A percentile compares a stretch with the other conserved stretches of the same genome.
Conservation (phyloP, 2,329 filamentous ascomycete species). For the Colletotrichum sansevieriae region DNA sequence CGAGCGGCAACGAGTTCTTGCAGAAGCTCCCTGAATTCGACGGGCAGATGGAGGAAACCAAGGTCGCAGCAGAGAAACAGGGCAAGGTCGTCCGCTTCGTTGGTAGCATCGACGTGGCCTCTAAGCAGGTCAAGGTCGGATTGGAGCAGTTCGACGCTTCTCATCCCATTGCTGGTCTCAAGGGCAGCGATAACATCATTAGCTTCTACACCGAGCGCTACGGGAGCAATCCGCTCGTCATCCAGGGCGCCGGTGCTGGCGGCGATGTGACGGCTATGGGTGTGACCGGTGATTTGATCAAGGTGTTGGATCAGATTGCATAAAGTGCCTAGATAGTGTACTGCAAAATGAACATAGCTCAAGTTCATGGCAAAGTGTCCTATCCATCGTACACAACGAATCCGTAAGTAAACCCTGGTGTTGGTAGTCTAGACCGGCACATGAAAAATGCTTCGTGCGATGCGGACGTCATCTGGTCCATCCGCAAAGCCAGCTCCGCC, state of each 20-base stretch:
- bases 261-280: conserved; percentile 98
- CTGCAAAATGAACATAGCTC: neutral
- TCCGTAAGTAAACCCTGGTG: neutral
- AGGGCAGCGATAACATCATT: conserved; percentile 99
- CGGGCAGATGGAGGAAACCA: conserved; percentile 88
- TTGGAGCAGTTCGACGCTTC: conserved; percentile 89
- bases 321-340: conserved; percentile 45
- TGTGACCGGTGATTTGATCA: conserved; percentile 92
- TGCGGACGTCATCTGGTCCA: conserved; percentile 17
- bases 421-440: too few species aligned
- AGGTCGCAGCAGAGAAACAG: conserved; percentile 84
- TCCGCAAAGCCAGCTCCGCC: conserved; percentile 35
- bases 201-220: conserved; percentile 98
- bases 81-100: conserved; percentile 96
- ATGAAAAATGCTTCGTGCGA: too few species aligned
- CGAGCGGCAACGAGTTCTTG: conserved; percentile 88
- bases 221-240: conserved; percentile 88
- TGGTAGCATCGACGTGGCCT: conserved; percentile 89
- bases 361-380: neutral
- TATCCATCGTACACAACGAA: too few species aligned
- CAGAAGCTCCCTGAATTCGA: conserved; percentile 85
- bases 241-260: conserved; percentile 94
- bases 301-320: conserved; percentile 81
- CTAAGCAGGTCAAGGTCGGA: conserved; percentile 88
- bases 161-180: conserved; percentile 92